Base-by-base conservation (phyloP, 805 yeast species). In the Zygosaccharomyces gambellarensis region DNA sequence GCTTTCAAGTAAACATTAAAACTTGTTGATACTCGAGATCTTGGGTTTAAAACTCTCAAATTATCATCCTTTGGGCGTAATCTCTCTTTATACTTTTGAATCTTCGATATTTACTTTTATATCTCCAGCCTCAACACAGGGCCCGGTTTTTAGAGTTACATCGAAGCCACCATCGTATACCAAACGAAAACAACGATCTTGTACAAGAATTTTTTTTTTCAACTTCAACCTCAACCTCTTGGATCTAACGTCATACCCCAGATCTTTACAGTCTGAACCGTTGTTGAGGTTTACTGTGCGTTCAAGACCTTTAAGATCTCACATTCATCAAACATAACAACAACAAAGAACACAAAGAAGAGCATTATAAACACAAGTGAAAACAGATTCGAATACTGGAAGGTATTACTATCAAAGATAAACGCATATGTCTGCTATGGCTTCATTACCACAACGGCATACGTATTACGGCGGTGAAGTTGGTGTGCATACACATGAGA, bases 391-490 rank as follows among this genome's bases (percentile, higher is more conserved):
- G 10, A 25, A 38, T 38, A 38, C 23, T 36, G 12, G 14, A n/a
- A 7, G 21, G 21, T 14, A 22, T 23, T 3, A 38, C 6, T 5
- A 38, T 6, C 17, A 38, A 38, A n/a, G 17, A 21, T 17, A 34
- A 34, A 34, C 38, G 14, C 38, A 21, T 17, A 34, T 14, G 38
- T 42, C 34, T 30, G 21, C 39, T 28, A 60, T 61, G 64, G 52
- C 63, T 25, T 50, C 64, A 11, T 47, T 53, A 30, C 50, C 60
- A n/a, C 59, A 58, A 34, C 61, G 69, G 25, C 66, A 64, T 54
- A 64, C 69, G 5, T 64, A 61, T 43, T 64, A 62, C 54, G 67
- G 63, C n/a, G 68, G 63, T 23, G 57, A 51, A 21, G 45, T 48
- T 19, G 29, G 42, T 19, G 50, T 51, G 10, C 34, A 45, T 19